Conservation (phyloP, 2,329 filamentous ascomycete genomes). For the Epichloe aotearoae region DNA sequence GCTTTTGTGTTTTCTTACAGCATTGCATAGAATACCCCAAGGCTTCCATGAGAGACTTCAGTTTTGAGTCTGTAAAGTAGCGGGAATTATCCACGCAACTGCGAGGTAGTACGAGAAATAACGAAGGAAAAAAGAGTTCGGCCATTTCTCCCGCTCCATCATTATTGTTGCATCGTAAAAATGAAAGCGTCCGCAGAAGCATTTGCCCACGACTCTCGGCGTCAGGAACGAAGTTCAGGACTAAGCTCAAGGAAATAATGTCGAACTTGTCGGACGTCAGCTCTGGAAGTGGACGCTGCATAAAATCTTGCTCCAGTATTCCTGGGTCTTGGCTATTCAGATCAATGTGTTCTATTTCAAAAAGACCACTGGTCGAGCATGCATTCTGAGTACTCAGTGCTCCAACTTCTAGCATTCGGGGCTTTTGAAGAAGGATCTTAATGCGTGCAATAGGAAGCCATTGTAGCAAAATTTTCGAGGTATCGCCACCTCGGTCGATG, state of each 20-base stretch:
- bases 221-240: constrained; percentile 87
- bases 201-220: constrained; percentile 66
- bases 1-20: constrained; percentile 65
- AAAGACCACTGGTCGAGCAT: constrained; percentile 57
- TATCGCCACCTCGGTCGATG: constrained; percentile 53
- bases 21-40: constrained; percentile 57
- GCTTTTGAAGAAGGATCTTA: constrained; percentile 12
- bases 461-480: constrained; percentile 48
- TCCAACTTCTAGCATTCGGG: constrained; percentile 77
- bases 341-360: constrained; percentile 75
- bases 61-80: constrained; percentile 61
- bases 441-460: constrained; percentile 35
- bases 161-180: constrained; percentile 35
- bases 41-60: constrained; percentile 60
- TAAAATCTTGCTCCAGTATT: constrained; percentile 86
- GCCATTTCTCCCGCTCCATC: constrained; percentile 7
- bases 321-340: constrained; percentile 71
- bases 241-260: constrained; percentile 80
- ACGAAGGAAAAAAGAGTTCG: constrained; percentile 41
- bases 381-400: constrained; percentile 75
- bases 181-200: constrained; percentile 62
- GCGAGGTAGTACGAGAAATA: constrained; percentile 83
- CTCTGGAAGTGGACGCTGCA: constrained; percentile 65
- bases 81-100: constrained; percentile 84
- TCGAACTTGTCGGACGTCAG: constrained; percentile 58